Conservation (phyloP, 2,329 filamentous ascomycete species). For the Neoscytalidium dimidiatum region DNA sequence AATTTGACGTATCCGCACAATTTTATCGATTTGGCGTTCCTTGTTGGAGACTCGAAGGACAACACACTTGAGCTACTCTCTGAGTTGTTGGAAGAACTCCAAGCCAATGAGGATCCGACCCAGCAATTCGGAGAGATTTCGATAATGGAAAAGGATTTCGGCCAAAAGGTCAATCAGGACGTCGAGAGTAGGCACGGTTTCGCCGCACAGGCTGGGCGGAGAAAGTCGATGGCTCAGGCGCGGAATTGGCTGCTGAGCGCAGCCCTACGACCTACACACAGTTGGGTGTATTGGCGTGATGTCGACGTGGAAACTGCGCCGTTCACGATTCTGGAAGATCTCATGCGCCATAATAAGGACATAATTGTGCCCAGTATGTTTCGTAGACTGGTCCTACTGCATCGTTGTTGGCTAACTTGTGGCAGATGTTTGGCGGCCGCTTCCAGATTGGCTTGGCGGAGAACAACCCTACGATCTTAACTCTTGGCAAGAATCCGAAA, state of each 20-base stretch:
- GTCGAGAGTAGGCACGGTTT: conserved; percentile 97
- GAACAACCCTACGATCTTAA: conserved; percentile 98
- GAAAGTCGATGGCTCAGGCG: conserved; percentile 97
- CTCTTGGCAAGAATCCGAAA: conserved; percentile 99
- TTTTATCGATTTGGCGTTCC: conserved; percentile 91
- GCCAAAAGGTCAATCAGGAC: conserved; percentile 95
- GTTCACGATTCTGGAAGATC: conserved; percentile 92
- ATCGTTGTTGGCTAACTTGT: conserved; percentile 23
- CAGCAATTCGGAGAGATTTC: conserved; percentile 94
- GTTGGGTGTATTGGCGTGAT: conserved; percentile 99
- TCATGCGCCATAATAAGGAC: conserved; percentile 99
- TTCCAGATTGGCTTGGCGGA: conserved; percentile 97
- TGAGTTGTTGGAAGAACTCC: conserved; percentile 74
- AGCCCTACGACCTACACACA: conserved; percentile 89
- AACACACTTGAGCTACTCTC: conserved; percentile 77
- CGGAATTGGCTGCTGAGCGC: conserved; percentile 96
- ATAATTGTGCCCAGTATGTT: conserved; percentile 94
- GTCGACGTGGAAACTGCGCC: conserved; percentile 97
- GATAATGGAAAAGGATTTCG: conserved; percentile 98
- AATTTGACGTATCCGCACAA: conserved; percentile 98
- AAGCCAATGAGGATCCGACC: conserved; percentile 75
- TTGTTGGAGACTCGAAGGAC: conserved; percentile 97
- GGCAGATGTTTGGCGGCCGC: conserved; percentile 86
- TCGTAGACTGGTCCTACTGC: not conserved
- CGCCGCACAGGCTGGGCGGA: conserved; percentile 86